Evolutionary conservation across 768 basidiomycete species (phyloP), one percentile per base, ranked within the genome.

Genomic region (Russula griseocarnosa): DNA sequence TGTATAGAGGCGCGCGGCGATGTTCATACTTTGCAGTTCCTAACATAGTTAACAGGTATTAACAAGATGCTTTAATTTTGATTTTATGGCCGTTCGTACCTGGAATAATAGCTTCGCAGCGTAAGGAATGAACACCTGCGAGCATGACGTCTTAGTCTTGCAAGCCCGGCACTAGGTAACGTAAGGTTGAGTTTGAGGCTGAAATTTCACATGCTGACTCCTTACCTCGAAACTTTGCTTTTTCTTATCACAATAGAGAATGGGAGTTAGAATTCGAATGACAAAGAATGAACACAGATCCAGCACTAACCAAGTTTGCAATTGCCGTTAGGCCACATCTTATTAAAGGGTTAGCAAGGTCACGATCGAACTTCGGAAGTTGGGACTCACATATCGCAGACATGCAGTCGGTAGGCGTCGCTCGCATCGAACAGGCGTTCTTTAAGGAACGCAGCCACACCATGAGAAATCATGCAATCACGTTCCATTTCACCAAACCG

Each of bases 401-500:
- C 93, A 73, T 98, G 95, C 42, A 98, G 77, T 49, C 95, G 87
- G 76, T 96, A 96, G 11, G 92, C 92, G 74, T 94, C 88, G 72
- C 90, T 92, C 34, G 91, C 93, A 73, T 94, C 92, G 70, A 94
- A 94, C 74, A 98, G 79, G 62, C 97, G 88, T 78, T 98, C 97
- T 77, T 98, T 98, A 76, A 98, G 76, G 86, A 98, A 98, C 2
- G 86, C 93, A 52, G 97, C 96, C 67, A 98, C 94, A 73, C 97
- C 97, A 79, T 99, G 97, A 26, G 97, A 97, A 66, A 99, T 96
- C 97, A 99, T 99, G 75, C 97, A 98, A 84, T 98, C 96, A 74
- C 94, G 92, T 74, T 99, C 97, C 97, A 99, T 99, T 83, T 99
- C 97, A 81, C 97, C 97, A 81, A 99, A 99, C 71, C 97, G 94